A percentile compares a stretch with the other conserved stretches of the same genome.
Evolutionary conservation across 2,329 filamentous ascomycete genomes (phyloP).

Genomic region (Helotiales sp.): DNA sequence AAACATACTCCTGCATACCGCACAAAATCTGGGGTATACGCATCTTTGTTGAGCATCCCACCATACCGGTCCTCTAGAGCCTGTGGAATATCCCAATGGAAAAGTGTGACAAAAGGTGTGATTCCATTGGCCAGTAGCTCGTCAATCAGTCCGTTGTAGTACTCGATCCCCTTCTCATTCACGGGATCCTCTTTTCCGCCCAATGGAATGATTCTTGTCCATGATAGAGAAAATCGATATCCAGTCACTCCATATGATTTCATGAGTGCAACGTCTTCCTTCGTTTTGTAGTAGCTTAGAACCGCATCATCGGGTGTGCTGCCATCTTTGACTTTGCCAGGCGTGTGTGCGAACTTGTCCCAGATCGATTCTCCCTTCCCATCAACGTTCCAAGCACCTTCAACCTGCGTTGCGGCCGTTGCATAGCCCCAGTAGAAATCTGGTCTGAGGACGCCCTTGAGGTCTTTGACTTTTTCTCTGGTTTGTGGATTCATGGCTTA

Average conservation of each 20-base stretch:
- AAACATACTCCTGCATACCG: conserved; percentile 78
- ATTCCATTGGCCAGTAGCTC: conserved; percentile 77
- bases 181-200: conserved; percentile 80
- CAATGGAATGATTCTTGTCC: conserved; percentile 80
- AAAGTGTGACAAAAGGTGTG: conserved; percentile 78
- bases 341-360: conserved; percentile 80
- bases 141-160: conserved; percentile 79
- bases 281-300: conserved; percentile 81
- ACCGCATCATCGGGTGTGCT: conserved; percentile 77
- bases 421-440: conserved; percentile 81
- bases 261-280: conserved; percentile 75
- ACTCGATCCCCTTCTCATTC: conserved; percentile 76
- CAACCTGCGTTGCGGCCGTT: conserved; percentile 83
- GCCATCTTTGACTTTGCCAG: conserved; percentile 80
- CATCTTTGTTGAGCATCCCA: conserved; percentile 75
- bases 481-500: conserved; percentile 13
- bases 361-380: conserved; percentile 82
- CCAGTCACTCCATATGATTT: conserved; percentile 72
- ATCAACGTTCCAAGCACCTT: conserved; percentile 74
- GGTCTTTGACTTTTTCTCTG: conserved; percentile 44
- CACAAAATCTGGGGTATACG: conserved; percentile 82
- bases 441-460: conserved; percentile 57
- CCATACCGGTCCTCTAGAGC: conserved; percentile 80
- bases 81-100: conserved; percentile 86
- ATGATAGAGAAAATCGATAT: conserved; percentile 85